A percentile compares a stretch with the other conserved stretches of the same genome.
Evolutionary conservation across 768 basidiomycete genomes (phyloP).

Genomic region (Tubosaeta sp.): DNA sequence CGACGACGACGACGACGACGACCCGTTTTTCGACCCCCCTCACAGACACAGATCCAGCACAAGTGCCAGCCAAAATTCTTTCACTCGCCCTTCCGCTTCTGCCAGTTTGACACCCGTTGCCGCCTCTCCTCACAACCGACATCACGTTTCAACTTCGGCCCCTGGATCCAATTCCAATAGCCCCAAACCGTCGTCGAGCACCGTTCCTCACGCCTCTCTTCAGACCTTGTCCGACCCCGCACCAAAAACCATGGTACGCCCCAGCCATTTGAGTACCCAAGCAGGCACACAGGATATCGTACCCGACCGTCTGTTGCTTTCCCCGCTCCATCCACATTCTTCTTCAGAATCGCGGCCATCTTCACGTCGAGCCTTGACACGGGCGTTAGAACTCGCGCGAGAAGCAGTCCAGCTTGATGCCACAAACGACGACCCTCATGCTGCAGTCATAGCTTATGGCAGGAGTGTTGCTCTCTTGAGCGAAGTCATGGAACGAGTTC

Average conservation of each 20-base stretch:
- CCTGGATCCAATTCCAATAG: constrained; percentile 25
- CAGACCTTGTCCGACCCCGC: constrained; percentile 57
- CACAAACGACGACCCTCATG: constrained; percentile 83
- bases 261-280: constrained; percentile 17
- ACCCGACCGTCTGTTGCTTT: constrained; percentile 41
- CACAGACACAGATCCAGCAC: constrained; percentile 36
- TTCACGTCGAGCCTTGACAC: constrained; percentile 80
- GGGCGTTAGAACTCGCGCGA: constrained; percentile 81
- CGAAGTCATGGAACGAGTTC: constrained; percentile 90
- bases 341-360: constrained; percentile 54
- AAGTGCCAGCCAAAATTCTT: constrained; percentile 29
- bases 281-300: constrained; percentile 36
- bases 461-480: constrained; percentile 82
- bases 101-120: constrained; percentile 56
- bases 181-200: constrained; percentile 21
- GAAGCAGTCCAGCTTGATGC: constrained; percentile 87
- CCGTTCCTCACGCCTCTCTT: constrained; percentile 28
- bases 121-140: constrained; percentile 54
- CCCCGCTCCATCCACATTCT: constrained; percentile 40
- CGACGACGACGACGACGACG: constrained; percentile 16
- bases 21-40: constrained; percentile 24
- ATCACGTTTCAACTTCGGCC: constrained; percentile 28
- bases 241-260: constrained; percentile 46
- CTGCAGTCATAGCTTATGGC: constrained; percentile 85
- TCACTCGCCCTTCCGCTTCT: constrained; percentile 37